Evolutionary conservation across 2,329 filamentous ascomycete species (phyloP), one percentile per base, ranked within the genome.

Genomic region (Trichoderma pleuroti): DNA sequence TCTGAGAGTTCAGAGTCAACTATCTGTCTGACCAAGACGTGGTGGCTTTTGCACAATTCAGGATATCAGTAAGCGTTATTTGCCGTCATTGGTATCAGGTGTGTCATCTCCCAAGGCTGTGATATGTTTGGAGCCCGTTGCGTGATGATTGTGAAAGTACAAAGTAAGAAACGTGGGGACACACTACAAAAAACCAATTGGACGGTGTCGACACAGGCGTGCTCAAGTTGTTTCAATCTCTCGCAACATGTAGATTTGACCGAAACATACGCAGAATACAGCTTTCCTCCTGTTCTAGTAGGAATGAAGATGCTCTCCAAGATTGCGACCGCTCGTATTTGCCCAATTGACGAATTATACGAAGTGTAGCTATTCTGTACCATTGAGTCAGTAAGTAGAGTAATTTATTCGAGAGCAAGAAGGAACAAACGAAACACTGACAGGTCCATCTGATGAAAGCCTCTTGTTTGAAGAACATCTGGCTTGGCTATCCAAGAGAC

Each of bases 381-480:
- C 39, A 42, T 42, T 16, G 10, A n/a, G 39, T 42, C 0, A 42
- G 39, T 10, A 0, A n/a, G n/a, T n/a, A 8, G 8, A 42, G 39
- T n/a, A 42, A n/a, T 42, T 42, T n/a, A n/a, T n/a, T 10, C n/a
- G 0, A 16, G 39, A 4, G 0, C 18, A n/a, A 42, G 39, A 42
- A n/a, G 39, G 5, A n/a, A n/a, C 16, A n/a, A n/a, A 42, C 0
- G 16, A 42, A n/a, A 42, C 39, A n/a, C 16, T 0, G 16, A 42
- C 16, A 42, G 0, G 0, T 42, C 16, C 39, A 42, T 42, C 0
- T 42, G 8, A 0, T n/a, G 39, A 0, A n/a, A 42, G 16, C 39
- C 16, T 42, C 39, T 42, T 42, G 39, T 42, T 42, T 42, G 4
- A 42, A 42, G 39, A 42, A 42, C 16, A 10, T 42, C 39, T n/a